Evolutionary conservation across 179 eudicot genomes (phyloP).

Genomic region (Silene noctiflora): DNA sequence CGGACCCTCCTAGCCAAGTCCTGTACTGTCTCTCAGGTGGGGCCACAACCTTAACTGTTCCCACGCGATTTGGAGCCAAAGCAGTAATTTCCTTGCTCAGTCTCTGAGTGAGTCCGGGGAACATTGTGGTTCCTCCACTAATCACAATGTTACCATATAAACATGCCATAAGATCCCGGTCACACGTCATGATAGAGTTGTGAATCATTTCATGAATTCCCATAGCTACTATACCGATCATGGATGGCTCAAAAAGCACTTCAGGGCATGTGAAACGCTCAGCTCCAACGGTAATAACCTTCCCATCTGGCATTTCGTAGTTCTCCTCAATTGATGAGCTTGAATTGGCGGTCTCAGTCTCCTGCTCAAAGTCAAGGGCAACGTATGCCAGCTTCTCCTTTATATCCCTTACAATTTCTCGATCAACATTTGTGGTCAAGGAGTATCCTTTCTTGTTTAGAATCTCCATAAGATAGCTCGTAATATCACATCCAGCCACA

Average conservation of each 20-base stretch:
- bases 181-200: slow-evolving; percentile 10
- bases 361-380: slow-evolving; percentile 9
- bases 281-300: slow-evolving; percentile 40
- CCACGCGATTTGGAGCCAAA: slow-evolving; percentile 11
- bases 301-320: slow-evolving; percentile 18
- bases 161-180: neutral
- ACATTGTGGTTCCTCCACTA: slow-evolving; percentile 13
- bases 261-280: slow-evolving; percentile 66
- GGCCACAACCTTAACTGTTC: slow-evolving; percentile 11
- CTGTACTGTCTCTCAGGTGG: slow-evolving; percentile 13
- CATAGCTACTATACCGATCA: slow-evolving; percentile 60
- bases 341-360: slow-evolving; percentile 1
- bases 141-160: slow-evolving; percentile 11
- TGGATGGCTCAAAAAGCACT: slow-evolving; percentile 66
- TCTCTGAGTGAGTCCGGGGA: slow-evolving; percentile 12
- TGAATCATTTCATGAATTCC: slow-evolving; percentile 36
- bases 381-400: slow-evolving; percentile 12
- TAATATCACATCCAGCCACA: slow-evolving; percentile 12
- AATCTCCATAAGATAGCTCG: slow-evolving; percentile 9
- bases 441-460: slow-evolving; percentile 12
- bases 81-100: slow-evolving; percentile 14
- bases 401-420: slow-evolving; percentile 11
- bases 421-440: slow-evolving; percentile 3
- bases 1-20: slow-evolving; percentile 12
- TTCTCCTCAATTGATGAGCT: slow-evolving; percentile 9